A percentile compares a stretch with the other conserved stretches of the same genome.
Evolutionary conservation across 768 basidiomycete genomes (phyloP).

Genomic region (Trametes gibbosa): DNA sequence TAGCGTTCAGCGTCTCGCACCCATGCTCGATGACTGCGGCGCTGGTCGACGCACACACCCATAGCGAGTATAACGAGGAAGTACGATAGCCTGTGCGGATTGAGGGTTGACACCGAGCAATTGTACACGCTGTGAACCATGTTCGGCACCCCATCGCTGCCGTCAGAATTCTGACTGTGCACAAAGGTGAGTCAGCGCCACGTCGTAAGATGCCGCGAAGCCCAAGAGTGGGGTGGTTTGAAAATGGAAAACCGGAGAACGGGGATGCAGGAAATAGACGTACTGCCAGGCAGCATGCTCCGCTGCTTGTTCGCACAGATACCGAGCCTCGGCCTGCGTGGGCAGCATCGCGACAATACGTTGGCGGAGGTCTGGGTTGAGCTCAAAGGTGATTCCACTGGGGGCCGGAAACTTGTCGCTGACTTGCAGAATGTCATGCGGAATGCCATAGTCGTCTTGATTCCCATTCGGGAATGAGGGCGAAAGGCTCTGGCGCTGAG

Average conservation of each 20-base stretch:
- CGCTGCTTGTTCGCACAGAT: conserved; percentile 61
- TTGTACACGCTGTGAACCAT: conserved; percentile 67
- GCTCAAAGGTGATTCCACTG: conserved; percentile 44
- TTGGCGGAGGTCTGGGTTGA: conserved; percentile 58
- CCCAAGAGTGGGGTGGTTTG: conserved; percentile 3
- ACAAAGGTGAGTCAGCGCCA: conserved; percentile 7
- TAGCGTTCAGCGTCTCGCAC: conserved; percentile 48
- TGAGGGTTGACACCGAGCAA: conserved; percentile 55
- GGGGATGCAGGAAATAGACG: conserved; percentile 29
- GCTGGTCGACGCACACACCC: conserved; percentile 60
- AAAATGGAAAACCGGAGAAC: conserved; percentile 2
- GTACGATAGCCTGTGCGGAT: conserved; percentile 64
- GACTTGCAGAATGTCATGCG: conserved; percentile 51
- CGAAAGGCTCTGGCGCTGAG: conserved; percentile 39
- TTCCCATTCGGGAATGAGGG: conserved; percentile 30
- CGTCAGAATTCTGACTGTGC: conserved; percentile 51
- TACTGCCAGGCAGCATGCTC: conserved; percentile 74
- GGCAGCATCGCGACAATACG: conserved; percentile 65
- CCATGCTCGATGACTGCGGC: conserved; percentile 18
- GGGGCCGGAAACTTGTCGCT: conserved; percentile 70
- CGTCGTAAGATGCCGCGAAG: conserved; percentile 16
- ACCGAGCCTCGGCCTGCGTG: conserved; percentile 52
- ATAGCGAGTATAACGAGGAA: conserved; percentile 73
- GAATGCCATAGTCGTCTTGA: conserved; percentile 17
- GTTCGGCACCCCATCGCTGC: conserved; percentile 68